Base-by-base conservation (phyloP, 2,329 filamentous ascomycete species). In the Colletotrichum caudatum region DNA sequence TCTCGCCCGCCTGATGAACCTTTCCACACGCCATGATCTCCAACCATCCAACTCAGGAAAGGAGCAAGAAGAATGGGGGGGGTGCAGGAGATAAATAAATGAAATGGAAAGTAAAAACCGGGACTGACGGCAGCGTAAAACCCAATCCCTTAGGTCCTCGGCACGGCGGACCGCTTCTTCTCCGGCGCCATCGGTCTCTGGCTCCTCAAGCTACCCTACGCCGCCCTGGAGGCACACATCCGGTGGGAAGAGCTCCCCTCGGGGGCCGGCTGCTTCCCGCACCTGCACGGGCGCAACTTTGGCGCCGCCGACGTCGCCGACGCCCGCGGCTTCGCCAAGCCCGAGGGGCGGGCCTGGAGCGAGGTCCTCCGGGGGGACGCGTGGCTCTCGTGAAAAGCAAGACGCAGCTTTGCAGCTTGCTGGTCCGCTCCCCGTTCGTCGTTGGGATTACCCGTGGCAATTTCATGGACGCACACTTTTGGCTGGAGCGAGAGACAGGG, bases 161-260 rank as follows among this genome's bases (percentile, higher is more conserved):
- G 78, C 44, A 87, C 85, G 1, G 82, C 82, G 9, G 79, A 79
- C 69, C 78, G 84, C 33, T 87, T 85, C 78, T 87, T 87, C 76
- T 77, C 75, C 20, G 69, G 79, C 16, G 73, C 74, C 12, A 74
- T 79, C 0, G 77, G 79, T 41, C 78, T 90, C 2, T 88, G 84
- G 84, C 75, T 90, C 64, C 75, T 89, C 73, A 90, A 89, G 79
- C 80, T 91, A 60, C 84, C 84, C 39, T 84, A 87, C 50, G 79
- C 81, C 46, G 82, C 82, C 46, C 82, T 87, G 58, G 80, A 81
- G 58, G 77, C 78, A 7, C 76, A 78, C 41, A 80, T 86, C 37
- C 88, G 84, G 74, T 91, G 89, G 88, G 89, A 91, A 73, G 89
- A 91, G 72, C 79, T 82, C 16, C 79, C 81, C 14, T 79, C 79